phyloP scores from a whole-genome alignment of 2,329 filamentous ascomycete species.

The Monosporascus ibericus region DNA sequence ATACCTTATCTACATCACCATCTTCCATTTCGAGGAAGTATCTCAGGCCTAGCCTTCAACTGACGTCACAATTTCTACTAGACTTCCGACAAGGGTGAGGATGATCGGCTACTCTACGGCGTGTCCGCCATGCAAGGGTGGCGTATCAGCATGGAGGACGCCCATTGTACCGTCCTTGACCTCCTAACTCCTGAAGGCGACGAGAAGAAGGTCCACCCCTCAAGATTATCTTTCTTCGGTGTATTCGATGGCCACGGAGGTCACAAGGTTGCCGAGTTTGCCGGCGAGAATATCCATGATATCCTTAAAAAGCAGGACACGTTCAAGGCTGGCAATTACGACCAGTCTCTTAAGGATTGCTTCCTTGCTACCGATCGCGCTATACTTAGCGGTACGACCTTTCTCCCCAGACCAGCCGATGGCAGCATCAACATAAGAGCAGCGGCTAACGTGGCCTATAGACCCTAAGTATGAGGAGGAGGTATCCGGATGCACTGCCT shows the following conservation, averaged over 20 bases:
- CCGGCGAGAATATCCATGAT: slow-evolving; percentile 86
- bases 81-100: slow-evolving; percentile 83
- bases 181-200: slow-evolving; percentile 56
- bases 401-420: neutral
- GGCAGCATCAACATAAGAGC: neutral
- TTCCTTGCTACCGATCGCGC: slow-evolving; percentile 94
- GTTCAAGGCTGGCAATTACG: slow-evolving; percentile 85
- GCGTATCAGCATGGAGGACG: slow-evolving; percentile 99
- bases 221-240: slow-evolving; percentile 88
- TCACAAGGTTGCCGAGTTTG: slow-evolving; percentile 90
- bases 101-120: slow-evolving; percentile 89
- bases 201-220: slow-evolving; percentile 57
- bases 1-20: too few relatives aligned
- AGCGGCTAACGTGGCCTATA: slow-evolving; percentile 33
- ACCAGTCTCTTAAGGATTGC: slow-evolving; percentile 93
- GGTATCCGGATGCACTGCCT: slow-evolving; percentile 95
- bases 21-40: too few relatives aligned
- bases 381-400: slow-evolving; percentile 76
- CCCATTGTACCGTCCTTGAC: slow-evolving; percentile 85
- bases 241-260: slow-evolving; percentile 98
- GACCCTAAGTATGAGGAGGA: slow-evolving; percentile 97
- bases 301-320: slow-evolving; percentile 93
- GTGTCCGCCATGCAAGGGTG: slow-evolving; percentile 99
- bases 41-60: too few relatives aligned
- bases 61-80: slow-evolving; percentile 30